Conservation (phyloP, 192 early-diverging fungal genomes). For the Umbelopsis sp. region DNA sequence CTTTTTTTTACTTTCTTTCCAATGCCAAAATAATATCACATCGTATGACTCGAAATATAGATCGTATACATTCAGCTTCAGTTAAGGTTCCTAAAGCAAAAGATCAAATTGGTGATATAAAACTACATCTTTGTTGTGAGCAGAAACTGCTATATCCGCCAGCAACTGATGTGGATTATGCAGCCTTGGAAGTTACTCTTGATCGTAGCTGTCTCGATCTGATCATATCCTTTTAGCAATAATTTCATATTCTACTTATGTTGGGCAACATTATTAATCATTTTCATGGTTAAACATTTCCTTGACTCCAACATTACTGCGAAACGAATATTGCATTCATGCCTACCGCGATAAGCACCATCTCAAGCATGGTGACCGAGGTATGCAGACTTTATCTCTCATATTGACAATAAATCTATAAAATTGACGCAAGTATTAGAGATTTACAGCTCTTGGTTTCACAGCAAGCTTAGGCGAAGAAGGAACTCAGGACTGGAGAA, state of each 20-base stretch:
- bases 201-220: neutral
- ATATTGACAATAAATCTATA: no score
- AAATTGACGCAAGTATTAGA: no score
- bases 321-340: neutral
- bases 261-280: neutral
- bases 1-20: neutral
- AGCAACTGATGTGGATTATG: neutral
- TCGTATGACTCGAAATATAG: neutral
- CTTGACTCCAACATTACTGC: neutral
- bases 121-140: neutral
- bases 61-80: neutral
- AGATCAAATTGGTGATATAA: neutral
- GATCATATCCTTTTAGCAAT: slow-evolving; percentile 4
- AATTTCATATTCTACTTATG: neutral
- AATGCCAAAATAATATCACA: neutral
- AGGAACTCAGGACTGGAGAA: no score
- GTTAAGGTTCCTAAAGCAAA: neutral
- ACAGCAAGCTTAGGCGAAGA: no score
- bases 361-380: neutral
- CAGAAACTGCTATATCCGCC: neutral
- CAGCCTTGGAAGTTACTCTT: neutral
- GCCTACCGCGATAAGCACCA: neutral
- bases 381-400: neutral
- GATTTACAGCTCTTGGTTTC: no score
- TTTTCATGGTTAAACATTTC: neutral